Percentiles rank a stretch among this genome's conserved stretches.
phyloP scores from a whole-genome alignment of 352 stramenopile genomes.

The Achlya hypogyna region DNA sequence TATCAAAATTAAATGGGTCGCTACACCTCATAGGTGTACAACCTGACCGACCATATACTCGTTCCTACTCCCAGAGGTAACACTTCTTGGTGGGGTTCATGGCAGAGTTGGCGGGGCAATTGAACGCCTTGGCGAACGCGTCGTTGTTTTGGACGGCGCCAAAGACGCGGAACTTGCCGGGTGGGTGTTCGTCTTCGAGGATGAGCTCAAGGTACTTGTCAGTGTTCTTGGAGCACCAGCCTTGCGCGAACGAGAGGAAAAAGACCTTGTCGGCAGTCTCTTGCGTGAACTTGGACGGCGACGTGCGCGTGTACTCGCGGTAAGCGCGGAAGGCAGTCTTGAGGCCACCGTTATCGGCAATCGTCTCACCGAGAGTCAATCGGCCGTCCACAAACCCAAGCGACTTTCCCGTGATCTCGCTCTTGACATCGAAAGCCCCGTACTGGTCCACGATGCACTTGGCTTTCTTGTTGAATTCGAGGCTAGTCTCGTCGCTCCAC shows the following conservation, averaged over 20 bases:
- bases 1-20: too few relatives aligned
- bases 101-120: slow-evolving; percentile 34
- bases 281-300: neutral
- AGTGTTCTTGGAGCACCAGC: slow-evolving; percentile 51
- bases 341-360: slow-evolving; percentile 85
- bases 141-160: slow-evolving; percentile 53
- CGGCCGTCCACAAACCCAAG: slow-evolving; percentile 77
- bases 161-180: slow-evolving; percentile 54
- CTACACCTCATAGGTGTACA: too few relatives aligned
- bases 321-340: slow-evolving; percentile 75
- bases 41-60: too few relatives aligned
- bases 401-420: slow-evolving; percentile 27
- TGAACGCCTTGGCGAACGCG: slow-evolving; percentile 50
- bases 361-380: slow-evolving; percentile 88
- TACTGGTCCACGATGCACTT: slow-evolving; percentile 54
- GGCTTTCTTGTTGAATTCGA: slow-evolving; percentile 37
- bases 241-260: slow-evolving; percentile 56
- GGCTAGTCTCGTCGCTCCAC: slow-evolving; percentile 69
- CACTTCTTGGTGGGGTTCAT: slow-evolving; percentile 72
- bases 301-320: slow-evolving; percentile 36
- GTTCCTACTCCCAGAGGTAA: slow-evolving; percentile 51
- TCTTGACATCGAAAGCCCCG: slow-evolving; percentile 35
- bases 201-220: slow-evolving; percentile 39
- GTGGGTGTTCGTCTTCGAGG: slow-evolving; percentile 42
- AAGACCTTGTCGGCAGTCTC: slow-evolving; percentile 35